A percentile compares a stretch with the other conserved stretches of the same genome.
phyloP scores from a whole-genome alignment of 345 rosid genomes.

The Citrus sinensis region DVS_A1.0 CM039169.1:4410001-4410500 shows the following conservation, averaged over 20 bases:
- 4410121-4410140: not conserved
- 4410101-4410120: not conserved
- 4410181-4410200: not conserved
- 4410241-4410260: not conserved
- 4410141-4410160: not conserved
- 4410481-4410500: not conserved
- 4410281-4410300: not conserved
- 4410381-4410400: constrained; percentile 53
- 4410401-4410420: constrained; percentile 89
- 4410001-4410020: not conserved
- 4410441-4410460: not conserved
- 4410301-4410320: not conserved
- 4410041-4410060: not conserved
- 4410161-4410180: not conserved
- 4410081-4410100: not conserved
- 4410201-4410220: not conserved
- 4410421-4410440: constrained; percentile 64
- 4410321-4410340: not conserved
- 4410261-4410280: not conserved
- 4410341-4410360: not conserved
- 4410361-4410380: constrained; percentile 47
- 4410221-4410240: not conserved
- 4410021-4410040: not conserved
- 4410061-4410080: not conserved
- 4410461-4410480: constrained; percentile 5